phyloP scores from a whole-genome alignment of 176 grass and related monocot genomes.

The Aechmea fasciata region DNA sequence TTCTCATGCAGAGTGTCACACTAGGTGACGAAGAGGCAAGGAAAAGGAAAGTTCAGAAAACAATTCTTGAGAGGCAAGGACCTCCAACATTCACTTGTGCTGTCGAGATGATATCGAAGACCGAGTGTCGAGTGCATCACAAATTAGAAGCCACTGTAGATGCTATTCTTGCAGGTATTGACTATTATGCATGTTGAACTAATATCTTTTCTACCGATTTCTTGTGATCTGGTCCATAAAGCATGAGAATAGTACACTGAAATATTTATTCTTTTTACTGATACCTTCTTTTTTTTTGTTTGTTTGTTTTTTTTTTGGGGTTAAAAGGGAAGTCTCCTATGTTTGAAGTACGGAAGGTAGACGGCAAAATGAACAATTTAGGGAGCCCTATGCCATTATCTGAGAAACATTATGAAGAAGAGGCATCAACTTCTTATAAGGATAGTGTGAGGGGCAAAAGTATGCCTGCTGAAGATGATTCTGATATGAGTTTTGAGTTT shows the following conservation, averaged over 20 bases:
- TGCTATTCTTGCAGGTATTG: constrained; percentile 77
- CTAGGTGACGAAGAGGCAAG: constrained; percentile 93
- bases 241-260: background rate
- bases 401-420: constrained; percentile 40
- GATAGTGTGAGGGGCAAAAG: constrained; percentile 22
- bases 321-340: constrained; percentile 67
- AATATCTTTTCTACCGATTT: constrained; percentile 9
- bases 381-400: constrained; percentile 30
- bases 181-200: background rate
- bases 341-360: constrained; percentile 65
- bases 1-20: constrained; percentile 69
- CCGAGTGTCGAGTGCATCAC: constrained; percentile 80
- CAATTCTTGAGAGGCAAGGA: constrained; percentile 91
- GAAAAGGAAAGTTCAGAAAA: constrained; percentile 97
- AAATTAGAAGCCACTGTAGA: constrained; percentile 92
- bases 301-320: constrained; percentile 10
- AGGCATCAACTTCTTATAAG: constrained; percentile 34
- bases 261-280: constrained; percentile 2
- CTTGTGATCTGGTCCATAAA: background rate
- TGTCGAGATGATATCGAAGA: constrained; percentile 93
- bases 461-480: constrained; percentile 23
- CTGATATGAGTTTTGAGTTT: constrained; percentile 21
- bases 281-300: constrained; percentile 14
- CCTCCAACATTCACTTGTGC: constrained; percentile 94
- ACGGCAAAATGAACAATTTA: constrained; percentile 26